phyloP scores from a whole-genome alignment of 768 basidiomycete species.

The Tricholoma matsutake region DNA sequence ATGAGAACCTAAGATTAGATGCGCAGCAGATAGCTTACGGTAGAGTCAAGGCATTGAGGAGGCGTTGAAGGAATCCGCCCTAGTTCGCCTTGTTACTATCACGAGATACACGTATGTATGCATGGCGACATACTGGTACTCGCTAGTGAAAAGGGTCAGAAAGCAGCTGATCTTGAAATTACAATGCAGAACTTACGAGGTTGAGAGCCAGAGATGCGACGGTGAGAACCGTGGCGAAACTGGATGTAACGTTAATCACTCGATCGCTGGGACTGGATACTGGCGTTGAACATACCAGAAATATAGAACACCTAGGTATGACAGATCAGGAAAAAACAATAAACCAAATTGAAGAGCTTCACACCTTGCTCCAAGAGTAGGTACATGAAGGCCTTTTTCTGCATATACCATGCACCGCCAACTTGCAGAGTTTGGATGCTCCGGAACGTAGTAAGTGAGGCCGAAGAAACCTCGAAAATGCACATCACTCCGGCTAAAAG shows the following conservation, averaged over 20 bases:
- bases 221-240: constrained; percentile 23
- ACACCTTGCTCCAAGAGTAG: constrained; percentile 28
- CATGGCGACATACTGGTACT: background rate
- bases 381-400: constrained; percentile 19
- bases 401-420: constrained; percentile 12
- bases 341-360: background rate
- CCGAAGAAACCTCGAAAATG: constrained; percentile 24
- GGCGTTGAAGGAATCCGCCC: constrained; percentile 27
- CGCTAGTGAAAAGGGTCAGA: background rate
- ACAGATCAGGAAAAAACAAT: background rate
- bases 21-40: constrained; percentile 15
- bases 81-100: background rate
- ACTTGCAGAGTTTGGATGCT: constrained; percentile 22
- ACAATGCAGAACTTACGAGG: constrained; percentile 16
- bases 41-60: constrained; percentile 23
- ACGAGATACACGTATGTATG: background rate
- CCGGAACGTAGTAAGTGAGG: constrained; percentile 21
- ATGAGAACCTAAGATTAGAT: background rate
- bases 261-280: background rate
- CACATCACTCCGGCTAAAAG: constrained; percentile 27
- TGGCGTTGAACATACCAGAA: constrained; percentile 19
- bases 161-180: background rate
- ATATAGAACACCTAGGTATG: constrained; percentile 21
- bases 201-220: constrained; percentile 22
- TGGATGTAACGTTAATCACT: background rate